Evolutionary conservation across 129 eudicot genomes (phyloP).

Genomic region (Helianthus annuus): HanXRQr2.0-SUNRISE NC_035436.2:191564115-191564614

Average conservation of each 20-base stretch:
- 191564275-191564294: slow-evolving; percentile 18
- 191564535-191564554: slow-evolving; percentile 69
- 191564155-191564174: not conserved
- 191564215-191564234: no score
- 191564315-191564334: slow-evolving; percentile 37
- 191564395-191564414: not conserved
- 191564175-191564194: no score
- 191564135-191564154: not conserved
- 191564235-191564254: slow-evolving; percentile 26
- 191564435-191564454: slow-evolving; percentile 51
- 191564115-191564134: no score
- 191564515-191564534: slow-evolving; percentile 91
- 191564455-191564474: slow-evolving; percentile 38
- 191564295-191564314: slow-evolving; percentile 35
- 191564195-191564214: not conserved
- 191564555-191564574: slow-evolving; percentile 77
- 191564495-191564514: slow-evolving; percentile 43
- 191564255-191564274: slow-evolving; percentile 29
- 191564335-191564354: slow-evolving; percentile 29
- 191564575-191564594: slow-evolving; percentile 54
- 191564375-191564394: not conserved
- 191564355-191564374: slow-evolving; percentile 38
- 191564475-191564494: slow-evolving; percentile 29
- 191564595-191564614: slow-evolving; percentile 4
- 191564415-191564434: not conserved